A percentile compares a stretch with the other conserved stretches of the same genome.
Evolutionary conservation across 495 filamentous ascomycete genomes (phyloP).

Genomic region (Darksidea phi): DNA sequence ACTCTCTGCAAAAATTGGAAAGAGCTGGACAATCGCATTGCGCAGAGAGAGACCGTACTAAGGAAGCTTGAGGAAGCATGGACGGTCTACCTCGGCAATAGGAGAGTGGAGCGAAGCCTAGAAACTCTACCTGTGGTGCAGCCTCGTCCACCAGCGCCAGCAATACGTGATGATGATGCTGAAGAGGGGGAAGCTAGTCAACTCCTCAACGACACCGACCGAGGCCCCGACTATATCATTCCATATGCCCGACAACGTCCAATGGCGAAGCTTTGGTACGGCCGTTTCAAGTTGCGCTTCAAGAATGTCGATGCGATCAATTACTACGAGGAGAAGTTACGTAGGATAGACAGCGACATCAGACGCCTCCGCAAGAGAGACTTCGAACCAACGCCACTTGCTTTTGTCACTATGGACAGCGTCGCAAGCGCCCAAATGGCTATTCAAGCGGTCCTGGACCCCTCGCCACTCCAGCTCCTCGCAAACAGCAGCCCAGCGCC

Average conservation of each 20-base stretch:
- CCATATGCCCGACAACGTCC: conserved; percentile 58
- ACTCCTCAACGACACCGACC: conserved; percentile 53
- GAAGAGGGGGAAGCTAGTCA: conserved; percentile 48
- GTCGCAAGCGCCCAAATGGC: conserved; percentile 93
- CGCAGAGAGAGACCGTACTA: conserved; percentile 61
- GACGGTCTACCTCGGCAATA: conserved; percentile 65
- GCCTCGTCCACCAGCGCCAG: conserved; percentile 48
- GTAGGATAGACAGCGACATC: conserved; percentile 76
- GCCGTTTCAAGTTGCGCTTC: conserved; percentile 68
- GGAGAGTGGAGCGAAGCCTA: conserved; percentile 49
- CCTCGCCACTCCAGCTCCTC: conserved; percentile 77
- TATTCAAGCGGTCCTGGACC: conserved; percentile 87
- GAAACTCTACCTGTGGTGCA: conserved; percentile 54
- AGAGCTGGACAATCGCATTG: conserved; percentile 73
- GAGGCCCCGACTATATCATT: conserved; percentile 44
- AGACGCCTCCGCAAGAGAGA: conserved; percentile 66
- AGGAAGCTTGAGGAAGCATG: conserved; percentile 81
- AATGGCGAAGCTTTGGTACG: conserved; percentile 72
- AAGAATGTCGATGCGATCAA: conserved; percentile 85
- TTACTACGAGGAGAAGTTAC: conserved; percentile 86
- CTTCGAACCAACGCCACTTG: conserved; percentile 74
- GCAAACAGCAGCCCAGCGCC: conserved; percentile 85
- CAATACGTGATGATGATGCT: conserved; percentile 45
- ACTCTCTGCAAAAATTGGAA: conserved; percentile 86
- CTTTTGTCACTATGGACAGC: conserved; percentile 96